A percentile compares a stretch with the other conserved stretches of the same genome.
These are phyloP conservation scores for Ceratocystis ficicola DNA, from an alignment of 2,329 filamentous ascomycete genomes.

Conservation along the genomic window DNA sequence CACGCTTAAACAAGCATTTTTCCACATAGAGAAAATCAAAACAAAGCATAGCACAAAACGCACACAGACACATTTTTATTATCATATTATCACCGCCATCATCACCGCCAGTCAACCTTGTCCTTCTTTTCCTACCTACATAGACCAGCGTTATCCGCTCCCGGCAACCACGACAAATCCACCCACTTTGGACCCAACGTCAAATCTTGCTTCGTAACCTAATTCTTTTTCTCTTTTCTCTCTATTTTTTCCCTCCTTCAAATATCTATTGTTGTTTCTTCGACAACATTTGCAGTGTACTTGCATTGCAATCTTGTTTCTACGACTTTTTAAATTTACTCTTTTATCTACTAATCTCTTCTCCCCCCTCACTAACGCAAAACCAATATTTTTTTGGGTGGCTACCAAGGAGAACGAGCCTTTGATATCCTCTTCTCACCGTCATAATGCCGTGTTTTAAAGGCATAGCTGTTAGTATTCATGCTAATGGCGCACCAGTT, in stretches of 20 bases:
- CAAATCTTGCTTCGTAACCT: conserved; percentile 20
- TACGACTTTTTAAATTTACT: neutral
- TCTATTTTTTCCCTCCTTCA: neutral
- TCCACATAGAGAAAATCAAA: neutral
- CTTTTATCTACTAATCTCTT: conserved; percentile 4
- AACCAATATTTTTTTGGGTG: neutral
- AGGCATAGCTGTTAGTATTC: conserved; percentile 95
- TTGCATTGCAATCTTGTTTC: conserved; percentile 3
- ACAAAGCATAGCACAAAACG: neutral
- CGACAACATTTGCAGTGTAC: neutral
- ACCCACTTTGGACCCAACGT: conserved; percentile 19
- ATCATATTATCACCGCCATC: conserved; percentile 14
- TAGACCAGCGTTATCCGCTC: conserved; percentile 19
- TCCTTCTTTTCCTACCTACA: conserved; percentile 2
- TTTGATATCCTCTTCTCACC: neutral
- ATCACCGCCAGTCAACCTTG: neutral
- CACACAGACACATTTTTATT: neutral
- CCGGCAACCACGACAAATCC: conserved; percentile 21
- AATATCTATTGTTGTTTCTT: neutral
- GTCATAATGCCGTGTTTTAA: conserved; percentile 84
- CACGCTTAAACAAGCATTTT: neutral
- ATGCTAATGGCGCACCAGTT: conserved; percentile 67
- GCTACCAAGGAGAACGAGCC: neutral
- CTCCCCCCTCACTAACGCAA: neutral
- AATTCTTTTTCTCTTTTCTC: conserved; percentile 1